Evolutionary conservation across 2,329 filamentous ascomycete species (phyloP).

Genomic region (Botrytis fragariae): DNA sequence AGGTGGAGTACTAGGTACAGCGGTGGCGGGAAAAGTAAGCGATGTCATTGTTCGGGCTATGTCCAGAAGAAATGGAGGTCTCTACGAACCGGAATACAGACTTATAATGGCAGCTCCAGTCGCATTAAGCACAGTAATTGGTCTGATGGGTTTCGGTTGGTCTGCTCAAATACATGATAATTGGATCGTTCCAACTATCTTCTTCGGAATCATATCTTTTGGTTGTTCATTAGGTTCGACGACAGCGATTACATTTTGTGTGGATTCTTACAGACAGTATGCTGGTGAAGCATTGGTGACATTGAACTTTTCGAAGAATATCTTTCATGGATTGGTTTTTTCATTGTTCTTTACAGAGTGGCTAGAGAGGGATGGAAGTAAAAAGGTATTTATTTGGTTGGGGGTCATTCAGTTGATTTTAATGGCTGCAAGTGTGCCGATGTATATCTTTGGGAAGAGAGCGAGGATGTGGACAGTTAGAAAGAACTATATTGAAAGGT

Average conservation of each 20-base stretch:
- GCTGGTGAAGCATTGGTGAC: constrained; percentile 93
- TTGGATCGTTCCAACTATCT: constrained; percentile 91
- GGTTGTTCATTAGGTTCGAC: constrained; percentile 88
- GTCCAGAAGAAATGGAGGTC: constrained; percentile 80
- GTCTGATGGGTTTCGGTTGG: constrained; percentile 97
- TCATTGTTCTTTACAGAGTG: constrained; percentile 84
- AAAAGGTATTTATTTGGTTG: constrained; percentile 75
- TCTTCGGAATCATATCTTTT: constrained; percentile 90
- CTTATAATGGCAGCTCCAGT: constrained; percentile 85
- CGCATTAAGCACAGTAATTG: constrained; percentile 72
- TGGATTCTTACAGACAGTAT: constrained; percentile 90
- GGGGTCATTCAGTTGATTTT: constrained; percentile 81
- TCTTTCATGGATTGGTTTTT: constrained; percentile 87
- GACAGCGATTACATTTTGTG: constrained; percentile 88
- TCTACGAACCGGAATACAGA: constrained; percentile 94
- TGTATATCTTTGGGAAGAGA: constrained; percentile 93
- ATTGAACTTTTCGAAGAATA: constrained; percentile 90
- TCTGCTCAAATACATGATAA: constrained; percentile 69
- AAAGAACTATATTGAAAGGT: constrained; percentile 82
- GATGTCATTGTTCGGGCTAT: constrained; percentile 82
- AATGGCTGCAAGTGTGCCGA: constrained; percentile 74
- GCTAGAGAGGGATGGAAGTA: constrained; percentile 72
- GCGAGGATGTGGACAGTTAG: constrained; percentile 91
- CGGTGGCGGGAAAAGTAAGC: constrained; percentile 82
- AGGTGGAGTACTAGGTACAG: constrained; percentile 85